Evolutionary conservation across 1,139 yeast genomes (phyloP).

Genomic region (Wickerhamiella pararugosa): DNA sequence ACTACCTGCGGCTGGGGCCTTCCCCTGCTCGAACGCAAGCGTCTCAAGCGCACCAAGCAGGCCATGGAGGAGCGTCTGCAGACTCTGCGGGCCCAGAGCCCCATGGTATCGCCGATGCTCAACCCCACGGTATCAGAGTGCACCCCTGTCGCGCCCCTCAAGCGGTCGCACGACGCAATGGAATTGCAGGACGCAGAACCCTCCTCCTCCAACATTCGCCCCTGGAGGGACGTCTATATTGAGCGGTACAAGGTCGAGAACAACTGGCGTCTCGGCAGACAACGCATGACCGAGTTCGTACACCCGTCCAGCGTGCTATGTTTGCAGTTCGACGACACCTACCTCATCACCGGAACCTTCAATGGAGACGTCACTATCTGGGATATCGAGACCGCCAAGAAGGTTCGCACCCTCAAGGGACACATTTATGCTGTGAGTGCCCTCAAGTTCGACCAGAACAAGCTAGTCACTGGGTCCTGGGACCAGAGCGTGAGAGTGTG

Average conservation of each 20-base stretch:
- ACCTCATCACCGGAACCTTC: conserved; percentile 80
- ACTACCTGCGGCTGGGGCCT: conserved; percentile 99
- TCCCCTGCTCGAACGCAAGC: conserved; percentile 49
- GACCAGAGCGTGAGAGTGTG: conserved; percentile 88
- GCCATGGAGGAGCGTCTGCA: conserved; percentile 21
- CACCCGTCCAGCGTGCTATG: conserved; percentile 80
- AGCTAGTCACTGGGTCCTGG: conserved; percentile 80
- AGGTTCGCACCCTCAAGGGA: conserved; percentile 63
- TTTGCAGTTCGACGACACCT: conserved; percentile 63
- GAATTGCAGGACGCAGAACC: conserved; percentile 17
- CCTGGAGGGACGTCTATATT: conserved; percentile 91
- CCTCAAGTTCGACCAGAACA: conserved; percentile 71
- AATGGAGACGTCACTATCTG: conserved; percentile 81
- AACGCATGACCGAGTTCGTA: conserved; percentile 44
- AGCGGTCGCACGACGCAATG: conserved; percentile 1
- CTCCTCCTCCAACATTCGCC: conserved; percentile 33
- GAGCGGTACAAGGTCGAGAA: conserved; percentile 83
- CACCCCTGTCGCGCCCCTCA: conserved; percentile 6
- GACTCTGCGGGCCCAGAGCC: conserved; percentile 2
- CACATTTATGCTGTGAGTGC: conserved; percentile 79
- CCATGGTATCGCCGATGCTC: background rate
- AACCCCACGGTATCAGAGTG: background rate
- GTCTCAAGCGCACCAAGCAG: conserved; percentile 22
- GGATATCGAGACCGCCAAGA: conserved; percentile 68
- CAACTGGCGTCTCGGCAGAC: conserved; percentile 84